Evolutionary conservation across 163 green algal species (phyloP).

Genomic region (Scenedesmus sp.): DNA sequence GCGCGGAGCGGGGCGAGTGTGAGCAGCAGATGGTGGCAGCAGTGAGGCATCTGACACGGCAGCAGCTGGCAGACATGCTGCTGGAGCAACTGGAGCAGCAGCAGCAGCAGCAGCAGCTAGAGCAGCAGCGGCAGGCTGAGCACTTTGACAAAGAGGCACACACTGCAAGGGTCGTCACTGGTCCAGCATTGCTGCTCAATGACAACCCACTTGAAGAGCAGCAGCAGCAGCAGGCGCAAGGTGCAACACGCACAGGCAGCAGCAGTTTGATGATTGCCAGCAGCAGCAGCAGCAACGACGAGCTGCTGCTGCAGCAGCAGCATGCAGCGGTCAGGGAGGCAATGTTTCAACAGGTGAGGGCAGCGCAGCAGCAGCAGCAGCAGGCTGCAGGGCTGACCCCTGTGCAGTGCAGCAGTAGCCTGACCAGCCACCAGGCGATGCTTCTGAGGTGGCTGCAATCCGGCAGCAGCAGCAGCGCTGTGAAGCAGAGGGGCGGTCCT

Average conservation of each 20-base stretch:
- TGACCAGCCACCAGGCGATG: not conserved
- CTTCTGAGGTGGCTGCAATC: not conserved
- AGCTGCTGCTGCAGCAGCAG: conserved; percentile 30
- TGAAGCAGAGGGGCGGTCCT: conserved; percentile 8
- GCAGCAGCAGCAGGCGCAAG: not conserved
- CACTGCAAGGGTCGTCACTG: not conserved
- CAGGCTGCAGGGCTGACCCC: not conserved
- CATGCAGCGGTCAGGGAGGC: conserved; percentile 4
- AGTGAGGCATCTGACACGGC: conserved; percentile 18
- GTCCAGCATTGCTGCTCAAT: not conserved
- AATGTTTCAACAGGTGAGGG: conserved; percentile 32
- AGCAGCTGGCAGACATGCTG: conserved; percentile 41
- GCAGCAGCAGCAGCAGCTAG: conserved; percentile 39
- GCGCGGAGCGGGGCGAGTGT: conserved; percentile 21
- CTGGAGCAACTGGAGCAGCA: not conserved
- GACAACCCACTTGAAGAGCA: not conserved
- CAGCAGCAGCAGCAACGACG: conserved; percentile 6
- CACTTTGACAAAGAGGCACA: not conserved
- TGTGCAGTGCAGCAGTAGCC: not conserved
- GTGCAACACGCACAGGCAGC: not conserved
- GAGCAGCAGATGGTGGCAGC: not conserved
- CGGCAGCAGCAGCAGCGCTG: conserved; percentile 20
- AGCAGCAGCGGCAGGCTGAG: not conserved
- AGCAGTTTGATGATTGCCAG: not conserved
- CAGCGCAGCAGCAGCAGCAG: conserved; percentile 18